Conservation (phyloP, 139 green algal species). For the Chlamydomonas sp. region DNA sequence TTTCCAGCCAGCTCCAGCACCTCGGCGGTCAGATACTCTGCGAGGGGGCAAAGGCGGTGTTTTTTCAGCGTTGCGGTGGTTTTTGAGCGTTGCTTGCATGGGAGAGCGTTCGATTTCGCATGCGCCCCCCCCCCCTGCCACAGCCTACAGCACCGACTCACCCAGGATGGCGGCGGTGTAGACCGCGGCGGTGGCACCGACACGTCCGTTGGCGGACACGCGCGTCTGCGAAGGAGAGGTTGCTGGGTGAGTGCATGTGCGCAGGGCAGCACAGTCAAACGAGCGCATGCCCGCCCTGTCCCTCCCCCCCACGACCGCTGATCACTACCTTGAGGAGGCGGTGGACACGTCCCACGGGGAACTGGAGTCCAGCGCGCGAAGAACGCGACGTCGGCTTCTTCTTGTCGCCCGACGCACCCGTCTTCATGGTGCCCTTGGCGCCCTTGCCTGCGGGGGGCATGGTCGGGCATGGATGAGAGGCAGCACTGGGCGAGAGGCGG, state of each 20-base stretch:
- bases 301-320: too few relatives aligned
- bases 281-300: too few relatives aligned
- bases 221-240: conserved; percentile 56
- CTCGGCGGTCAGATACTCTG: conserved; percentile 90
- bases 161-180: conserved; percentile 96
- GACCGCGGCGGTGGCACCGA: conserved; percentile 95
- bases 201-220: conserved; percentile 89
- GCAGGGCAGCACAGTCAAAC: too few relatives aligned
- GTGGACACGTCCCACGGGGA: conserved; percentile 96
- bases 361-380: conserved; percentile 85
- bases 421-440: conserved; percentile 91
- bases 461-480: too few relatives aligned
- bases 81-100: too few relatives aligned
- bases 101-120: too few relatives aligned
- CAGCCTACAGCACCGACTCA: conserved; percentile 31
- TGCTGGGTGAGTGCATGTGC: too few relatives aligned
- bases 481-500: not conserved
- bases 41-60: too few relatives aligned
- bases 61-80: too few relatives aligned
- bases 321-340: conserved; percentile 91
- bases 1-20: conserved; percentile 98
- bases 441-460: conserved; percentile 59
- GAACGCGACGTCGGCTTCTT: conserved; percentile 79
- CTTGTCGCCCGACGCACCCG: conserved; percentile 49
- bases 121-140: too few relatives aligned